phyloP scores from a whole-genome alignment of 176 grass and related monocot species.

The Thalia dealbata region DNA sequence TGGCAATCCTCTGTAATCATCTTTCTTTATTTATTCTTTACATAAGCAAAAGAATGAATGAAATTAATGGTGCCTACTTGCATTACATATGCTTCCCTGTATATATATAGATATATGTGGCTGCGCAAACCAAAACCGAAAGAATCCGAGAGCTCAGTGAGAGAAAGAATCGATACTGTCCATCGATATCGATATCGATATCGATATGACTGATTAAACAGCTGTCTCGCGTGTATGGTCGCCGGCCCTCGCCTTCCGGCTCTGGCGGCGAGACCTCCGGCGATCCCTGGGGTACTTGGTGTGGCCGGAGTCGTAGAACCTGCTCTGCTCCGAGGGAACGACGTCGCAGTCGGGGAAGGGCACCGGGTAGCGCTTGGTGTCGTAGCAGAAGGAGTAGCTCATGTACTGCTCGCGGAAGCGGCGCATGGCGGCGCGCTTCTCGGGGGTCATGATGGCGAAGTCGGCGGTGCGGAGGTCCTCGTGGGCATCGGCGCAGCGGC shows the following conservation, averaged over 20 bases:
- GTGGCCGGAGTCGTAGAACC: background rate
- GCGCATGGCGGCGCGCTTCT: conserved; percentile 18
- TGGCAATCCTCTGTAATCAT: too few species aligned
- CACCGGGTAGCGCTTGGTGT: conserved; percentile 5
- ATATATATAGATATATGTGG: too few species aligned
- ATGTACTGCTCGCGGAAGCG: conserved; percentile 16
- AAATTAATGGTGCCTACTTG: too few species aligned
- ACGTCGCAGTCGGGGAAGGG: conserved; percentile 15
- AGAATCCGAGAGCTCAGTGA: too few species aligned
- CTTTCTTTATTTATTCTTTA: too few species aligned
- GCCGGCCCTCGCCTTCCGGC: background rate
- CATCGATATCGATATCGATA: too few species aligned
- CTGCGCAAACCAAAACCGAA: too few species aligned
- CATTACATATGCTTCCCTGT: too few species aligned
- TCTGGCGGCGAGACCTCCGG: conserved; percentile 2
- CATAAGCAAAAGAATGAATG: too few species aligned
- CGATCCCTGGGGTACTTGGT: conserved; percentile 1
- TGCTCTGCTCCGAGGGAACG: conserved; percentile 14
- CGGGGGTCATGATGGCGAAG: conserved; percentile 12
- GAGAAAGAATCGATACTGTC: too few species aligned
- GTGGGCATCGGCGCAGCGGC: background rate
- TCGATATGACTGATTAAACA: too few species aligned
- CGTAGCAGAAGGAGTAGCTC: conserved; percentile 21
- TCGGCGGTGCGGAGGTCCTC: background rate
- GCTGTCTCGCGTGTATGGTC: background rate